phyloP scores from a whole-genome alignment of 1,284 basidiomycete genomes.

The Cutaneotrichosporon dermatis region DNA sequence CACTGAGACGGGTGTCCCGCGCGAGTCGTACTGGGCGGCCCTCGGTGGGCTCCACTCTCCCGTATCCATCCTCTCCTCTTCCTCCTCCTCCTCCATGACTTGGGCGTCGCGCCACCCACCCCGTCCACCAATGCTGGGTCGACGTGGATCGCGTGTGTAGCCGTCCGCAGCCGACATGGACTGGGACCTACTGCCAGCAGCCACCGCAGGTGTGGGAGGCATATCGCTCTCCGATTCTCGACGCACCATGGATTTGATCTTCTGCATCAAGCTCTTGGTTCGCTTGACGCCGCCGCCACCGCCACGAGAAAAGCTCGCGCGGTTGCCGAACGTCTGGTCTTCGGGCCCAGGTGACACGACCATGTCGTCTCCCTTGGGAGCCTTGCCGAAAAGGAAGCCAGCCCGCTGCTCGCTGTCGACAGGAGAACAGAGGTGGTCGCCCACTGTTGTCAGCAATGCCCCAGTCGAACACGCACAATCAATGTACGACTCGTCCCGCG shows the following conservation, averaged over 20 bases:
- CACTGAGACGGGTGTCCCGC: slow-evolving; percentile 1
- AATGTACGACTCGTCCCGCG: slow-evolving; percentile 30
- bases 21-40: neutral
- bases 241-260: slow-evolving; percentile 50
- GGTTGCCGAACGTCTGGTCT: neutral
- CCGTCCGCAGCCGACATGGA: slow-evolving; percentile 21
- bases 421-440: slow-evolving; percentile 17
- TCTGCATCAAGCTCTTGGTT: slow-evolving; percentile 51
- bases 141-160: neutral
- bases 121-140: neutral
- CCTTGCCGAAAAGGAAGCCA: no score
- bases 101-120: slow-evolving; percentile 7
- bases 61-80: no score
- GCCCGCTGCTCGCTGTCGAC: no score
- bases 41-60: no score
- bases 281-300: slow-evolving; percentile 40
- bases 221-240: slow-evolving; percentile 11
- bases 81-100: slow-evolving; percentile 11
- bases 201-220: neutral
- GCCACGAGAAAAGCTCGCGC: slow-evolving; percentile 13
- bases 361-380: neutral
- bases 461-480: neutral
- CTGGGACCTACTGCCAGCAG: slow-evolving; percentile 10
- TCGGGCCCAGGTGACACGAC: neutral
- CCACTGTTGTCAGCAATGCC: slow-evolving; percentile 17